phyloP scores from a whole-genome alignment of 805 yeast species.

The Ogataea henricii region DNA sequence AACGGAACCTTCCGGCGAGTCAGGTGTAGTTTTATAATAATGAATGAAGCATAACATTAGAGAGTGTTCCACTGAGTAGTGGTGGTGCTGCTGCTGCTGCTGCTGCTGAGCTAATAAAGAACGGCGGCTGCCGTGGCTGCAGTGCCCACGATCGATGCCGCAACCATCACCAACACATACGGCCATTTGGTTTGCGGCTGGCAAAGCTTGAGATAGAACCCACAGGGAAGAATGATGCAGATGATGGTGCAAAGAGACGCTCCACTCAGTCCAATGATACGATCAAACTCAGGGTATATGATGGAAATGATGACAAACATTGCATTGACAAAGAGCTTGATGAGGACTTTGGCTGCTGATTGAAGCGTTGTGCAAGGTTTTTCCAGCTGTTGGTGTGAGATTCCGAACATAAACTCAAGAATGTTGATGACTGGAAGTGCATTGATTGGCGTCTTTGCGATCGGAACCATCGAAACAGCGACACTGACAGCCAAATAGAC shows the following conservation, averaged over 20 bases:
- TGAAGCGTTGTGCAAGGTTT: slow-evolving; percentile 15
- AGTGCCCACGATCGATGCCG: slow-evolving; percentile 52
- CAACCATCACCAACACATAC: slow-evolving; percentile 44
- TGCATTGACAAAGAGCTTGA: slow-evolving; percentile 57
- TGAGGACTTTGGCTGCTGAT: slow-evolving; percentile 20
- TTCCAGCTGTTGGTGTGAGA: slow-evolving; percentile 31
- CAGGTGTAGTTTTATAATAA: neutral
- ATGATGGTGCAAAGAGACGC: slow-evolving; percentile 79
- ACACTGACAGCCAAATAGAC: slow-evolving; percentile 59
- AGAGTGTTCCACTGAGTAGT: too few species aligned
- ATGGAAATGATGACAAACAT: slow-evolving; percentile 67
- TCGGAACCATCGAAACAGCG: slow-evolving; percentile 75
- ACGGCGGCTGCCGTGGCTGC: slow-evolving; percentile 64
- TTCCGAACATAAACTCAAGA: slow-evolving; percentile 48
- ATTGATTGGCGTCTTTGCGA: slow-evolving; percentile 84
- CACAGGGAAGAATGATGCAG: slow-evolving; percentile 78
- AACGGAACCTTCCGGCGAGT: slow-evolving; percentile 25
- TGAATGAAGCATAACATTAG: neutral
- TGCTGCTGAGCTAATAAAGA: too few species aligned
- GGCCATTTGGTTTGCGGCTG: slow-evolving; percentile 45
- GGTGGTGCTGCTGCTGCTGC: too few species aligned
- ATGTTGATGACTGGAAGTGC: slow-evolving; percentile 87
- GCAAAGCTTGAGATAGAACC: slow-evolving; percentile 70
- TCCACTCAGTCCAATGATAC: slow-evolving; percentile 80
- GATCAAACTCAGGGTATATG: slow-evolving; percentile 80